Evolutionary conservation across 1,284 basidiomycete genomes (phyloP), one percentile per base, ranked within the genome.

Genomic region (Rhodotorula mucilaginosa): DNA sequence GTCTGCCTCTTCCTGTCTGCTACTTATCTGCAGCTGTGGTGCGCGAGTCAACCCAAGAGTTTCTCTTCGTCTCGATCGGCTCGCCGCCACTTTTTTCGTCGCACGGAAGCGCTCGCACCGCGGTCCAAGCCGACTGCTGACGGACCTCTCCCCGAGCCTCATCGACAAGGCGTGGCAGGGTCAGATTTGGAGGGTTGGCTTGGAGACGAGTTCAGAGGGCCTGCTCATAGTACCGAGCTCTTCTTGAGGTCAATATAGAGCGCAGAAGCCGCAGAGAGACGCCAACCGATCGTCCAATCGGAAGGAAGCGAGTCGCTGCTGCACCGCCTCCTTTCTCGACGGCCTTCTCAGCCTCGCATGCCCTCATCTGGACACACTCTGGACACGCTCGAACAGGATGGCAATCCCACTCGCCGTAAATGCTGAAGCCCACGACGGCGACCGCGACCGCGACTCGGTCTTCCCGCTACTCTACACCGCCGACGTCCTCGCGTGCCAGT

Each of bases 401-500:
- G 64, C 60, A 18, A 31, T 44, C 15, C 48, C 29, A 16, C 57
- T 16, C 62, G 26, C 15, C 29, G 51, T 48, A 34, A 19, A 44
- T 10, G 8, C 39, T 12, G 39, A 44, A 44, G 8, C 39, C 60
- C 16, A 2, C 60, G 18, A 2, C 46, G 5, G 15, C 62, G 16
- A 57, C 34, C 39, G 15, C 44, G 19, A 21, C 23, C 57, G 39
- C 39, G 46, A 46, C 34, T 58, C 51, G n/a, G 48, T 46, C 5
- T 89, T 90, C 78, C 89, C 89, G 6, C 66, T 75, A 0, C 81
- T 87, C 57, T 84, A 85, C 0, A 80, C 80, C 15, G 78, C 82
- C 21, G 85, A 89, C 79, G 83, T 93, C 67, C 84, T 91, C 63
- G 84, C 87, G 2, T 91, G 92, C 77, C 90, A 93, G 73, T 93